Evolutionary conservation across 2,329 filamentous ascomycete genomes (phyloP).

Genomic region (Monosporascus sp.): DNA sequence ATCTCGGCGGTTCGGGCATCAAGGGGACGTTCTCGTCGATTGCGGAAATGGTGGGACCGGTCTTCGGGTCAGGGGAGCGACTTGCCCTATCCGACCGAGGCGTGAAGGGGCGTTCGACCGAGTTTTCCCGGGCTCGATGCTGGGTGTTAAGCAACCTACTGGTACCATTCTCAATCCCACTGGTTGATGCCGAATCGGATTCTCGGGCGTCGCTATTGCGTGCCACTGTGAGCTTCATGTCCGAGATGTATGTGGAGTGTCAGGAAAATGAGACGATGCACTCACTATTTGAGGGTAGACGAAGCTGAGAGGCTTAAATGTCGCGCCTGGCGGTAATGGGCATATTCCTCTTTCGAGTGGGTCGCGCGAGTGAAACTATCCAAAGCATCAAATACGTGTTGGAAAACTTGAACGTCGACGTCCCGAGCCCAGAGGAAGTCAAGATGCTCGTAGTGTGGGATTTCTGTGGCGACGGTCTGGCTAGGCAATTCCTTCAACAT

Average conservation of each 20-base stretch:
- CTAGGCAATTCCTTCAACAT: slow-evolving; percentile 86
- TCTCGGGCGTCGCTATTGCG: slow-evolving; percentile 22
- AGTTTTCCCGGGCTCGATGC: slow-evolving; percentile 22
- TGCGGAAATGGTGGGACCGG: slow-evolving; percentile 8
- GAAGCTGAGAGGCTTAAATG: slow-evolving; percentile 39
- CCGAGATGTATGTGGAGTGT: neutral
- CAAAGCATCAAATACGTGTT: slow-evolving; percentile 84
- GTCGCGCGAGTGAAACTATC: slow-evolving; percentile 60
- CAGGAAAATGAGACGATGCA: neutral
- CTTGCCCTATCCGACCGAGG: neutral
- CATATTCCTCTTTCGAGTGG: slow-evolving; percentile 56
- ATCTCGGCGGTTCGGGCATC: slow-evolving; percentile 10
- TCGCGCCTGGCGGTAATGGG: slow-evolving; percentile 48
- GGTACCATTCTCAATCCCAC: slow-evolving; percentile 13
- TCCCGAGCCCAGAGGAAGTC: slow-evolving; percentile 94
- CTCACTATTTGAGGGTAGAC: slow-evolving; percentile 27
- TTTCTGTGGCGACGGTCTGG: slow-evolving; percentile 79
- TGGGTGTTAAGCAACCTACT: slow-evolving; percentile 3
- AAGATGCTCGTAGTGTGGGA: slow-evolving; percentile 91
- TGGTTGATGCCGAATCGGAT: slow-evolving; percentile 22
- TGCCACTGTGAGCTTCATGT: slow-evolving; percentile 8
- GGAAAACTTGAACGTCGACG: slow-evolving; percentile 78
- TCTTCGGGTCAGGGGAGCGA: neutral
- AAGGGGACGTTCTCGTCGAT: slow-evolving; percentile 11
- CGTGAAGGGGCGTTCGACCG: slow-evolving; percentile 8